Base-by-base conservation (phyloP, 2,329 filamentous ascomycete species). In the Incumbomyces delicatus region DNA sequence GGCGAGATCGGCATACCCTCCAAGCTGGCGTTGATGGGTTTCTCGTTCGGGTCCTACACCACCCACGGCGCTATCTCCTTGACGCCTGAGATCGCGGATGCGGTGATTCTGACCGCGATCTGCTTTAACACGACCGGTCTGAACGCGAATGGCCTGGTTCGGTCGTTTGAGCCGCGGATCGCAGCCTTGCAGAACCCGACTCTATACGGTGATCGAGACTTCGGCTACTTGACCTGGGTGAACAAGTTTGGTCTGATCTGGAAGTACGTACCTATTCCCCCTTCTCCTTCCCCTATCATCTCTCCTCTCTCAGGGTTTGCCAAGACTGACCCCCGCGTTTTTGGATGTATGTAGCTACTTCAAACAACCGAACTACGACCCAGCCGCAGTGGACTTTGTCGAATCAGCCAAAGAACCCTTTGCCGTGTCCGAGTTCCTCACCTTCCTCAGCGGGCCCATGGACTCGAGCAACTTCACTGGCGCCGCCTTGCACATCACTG, bases 191-290 rank as follows among this genome's bases (percentile, higher is more conserved):
- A 48, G 29, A 45, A 50, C 31, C 32, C 47, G 12, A 32, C 41
- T 20, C 45, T 31, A 5, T 50, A 47, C 30, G 48, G 48, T 7
- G 48, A 50, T 12, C 46, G 43, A 10, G 56, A 62, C 40, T 46
- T 47, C 32, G 60, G 58, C 10, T 63, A 63, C 49, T 34, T 61
- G 1, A 58, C 57, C 2, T 58, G 53, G 49, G 54, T 51, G 29
- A 59, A 63, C 45, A 53, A 54, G 16, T 55, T 49, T 47, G 46
- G 51, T 17, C 53, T 61, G 40, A 48, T 53, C n/a, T 49, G 41
- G 12, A 50, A 50, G 32, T 62, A 55, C 49, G 38, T 47, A 10
- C 13, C 5, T 6, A 8, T 18, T 7, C n/a, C 27, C 13, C n/a
- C 5, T n/a, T 37, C 45, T 32, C 11, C 43, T 46, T 38, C 59